Base-by-base conservation (phyloP, 129 eudicot species). In the Logfia minima region DNA sequence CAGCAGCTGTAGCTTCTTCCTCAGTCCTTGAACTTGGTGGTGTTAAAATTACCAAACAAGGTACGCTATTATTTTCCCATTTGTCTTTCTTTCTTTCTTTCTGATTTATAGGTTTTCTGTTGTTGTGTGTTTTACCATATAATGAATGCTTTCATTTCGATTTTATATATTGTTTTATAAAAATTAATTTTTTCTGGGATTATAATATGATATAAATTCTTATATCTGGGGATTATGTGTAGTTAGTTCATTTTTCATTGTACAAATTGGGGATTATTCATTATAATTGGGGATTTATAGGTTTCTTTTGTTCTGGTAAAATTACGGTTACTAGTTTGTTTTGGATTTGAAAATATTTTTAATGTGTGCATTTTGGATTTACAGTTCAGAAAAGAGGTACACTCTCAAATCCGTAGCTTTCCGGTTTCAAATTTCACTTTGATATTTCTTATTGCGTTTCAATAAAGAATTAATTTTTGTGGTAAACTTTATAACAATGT, bases 11-110 rank as follows among this genome's bases (percentile, higher is more conserved):
- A 1, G n/a, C 70, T 65, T 29, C 69, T 29, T 81, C 86, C 76
- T 87, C 98, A 14, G 85, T 83, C 76, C 83, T 92, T 64, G 90
- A 92, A 37, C 87, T 90, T 35, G 98, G 98, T 17, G 96, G 93
- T n/a, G 82, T 89, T 68, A 78, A 89, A 66, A 76, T 92, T 75
- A 72, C 90, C 68, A 92, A 82, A 83, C 85, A 92, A 43, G 98
- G 98, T 89, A 58, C 63, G 7, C 24, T 8, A 1, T 2, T 5
- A 58, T 22, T 5, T 8, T 18, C 24, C 70, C 19, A 24, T 24
- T 24, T 24, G 26, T 24, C 26, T 24, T 24, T 24, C 26, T 24
- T 24, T 24, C 26, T 24, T 8, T 70, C 0, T 56, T 29, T 77
- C 28, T 37, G 51, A 21, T 71, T 59, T 8, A 59, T 81, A 1